Base-by-base conservation (phyloP, 768 basidiomycete genomes). In the Lyophyllum semitale region DNA sequence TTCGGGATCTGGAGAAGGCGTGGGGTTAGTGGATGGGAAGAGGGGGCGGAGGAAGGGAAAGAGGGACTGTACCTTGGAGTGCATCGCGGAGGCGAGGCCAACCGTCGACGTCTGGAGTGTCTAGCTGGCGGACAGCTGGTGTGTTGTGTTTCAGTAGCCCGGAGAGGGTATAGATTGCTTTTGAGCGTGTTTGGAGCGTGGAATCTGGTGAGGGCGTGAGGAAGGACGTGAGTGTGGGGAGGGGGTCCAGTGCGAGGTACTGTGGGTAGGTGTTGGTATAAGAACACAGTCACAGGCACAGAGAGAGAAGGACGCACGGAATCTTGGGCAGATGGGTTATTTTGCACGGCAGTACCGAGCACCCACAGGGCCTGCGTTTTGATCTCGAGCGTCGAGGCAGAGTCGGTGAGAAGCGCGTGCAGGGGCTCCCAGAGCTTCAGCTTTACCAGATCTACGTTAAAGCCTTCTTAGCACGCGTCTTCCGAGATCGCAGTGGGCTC, bases 281-380 rank as follows among this genome's bases (percentile, higher is more conserved):
- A 27, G 1, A n/a, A 23, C 15, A 1, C 4, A n/a, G 27, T 6
- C 45, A 17, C 13, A 9, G 22, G 41, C 9, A 38, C 47, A 8
- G 2, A 25, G n/a, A 32, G 37, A 35, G 17, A 47, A 13, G 37
- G 2, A 78, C 84, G 59, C 63, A 92, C 91, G 3, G 84, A 82
- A 51, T 81, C 76, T 60, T 95, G 94, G 0, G 94, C 91, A 8
- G 84, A 75, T 0, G 93, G 91, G 59, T 95, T 96, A 63, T 96
- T 95, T 68, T 95, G 93, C 5, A 95, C 65, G 0, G 94, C 92
- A 0, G 94, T 96, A 6, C 94, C 94, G 23, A 91, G 79, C 0
- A 95, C 85, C 94, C 94, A 96, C 9, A 95, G 71, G 0, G 84
- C 82, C 56, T 90, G 85, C 56, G 78, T 72, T 62, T 82, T 85